A percentile compares a stretch with the other conserved stretches of the same genome.
These are phyloP conservation scores for Synchytrium microbalum DNA, from an alignment of 371 early-diverging fungal genomes.

Conservation along the genomic window DNA sequence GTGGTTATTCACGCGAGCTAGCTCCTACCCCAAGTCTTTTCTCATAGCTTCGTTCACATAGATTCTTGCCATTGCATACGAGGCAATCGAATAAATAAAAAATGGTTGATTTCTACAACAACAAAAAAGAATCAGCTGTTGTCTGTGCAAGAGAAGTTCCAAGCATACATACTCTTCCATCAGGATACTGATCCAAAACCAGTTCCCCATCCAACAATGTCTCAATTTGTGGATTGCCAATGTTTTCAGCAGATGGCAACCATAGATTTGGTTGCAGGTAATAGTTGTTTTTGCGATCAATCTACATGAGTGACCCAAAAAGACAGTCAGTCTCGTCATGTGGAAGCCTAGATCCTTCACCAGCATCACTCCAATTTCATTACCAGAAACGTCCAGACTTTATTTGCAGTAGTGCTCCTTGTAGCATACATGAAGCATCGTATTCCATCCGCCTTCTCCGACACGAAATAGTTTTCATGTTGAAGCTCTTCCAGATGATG, in stretches of 20 bases:
- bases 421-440: constrained; percentile 61
- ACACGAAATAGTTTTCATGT: constrained; percentile 85
- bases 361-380: no score
- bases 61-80: constrained; percentile 40
- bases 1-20: no score
- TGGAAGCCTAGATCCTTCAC: no score
- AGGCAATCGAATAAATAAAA: constrained; percentile 76
- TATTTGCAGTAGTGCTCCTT: not conserved
- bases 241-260: constrained; percentile 18
- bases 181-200: constrained; percentile 53
- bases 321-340: no score
- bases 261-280: constrained; percentile 45
- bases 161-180: constrained; percentile 41
- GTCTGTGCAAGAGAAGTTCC: not conserved
- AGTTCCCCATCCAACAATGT: constrained; percentile 91
- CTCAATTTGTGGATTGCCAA: constrained; percentile 27
- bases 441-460: constrained; percentile 97
- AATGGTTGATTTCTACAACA: constrained; percentile 30
- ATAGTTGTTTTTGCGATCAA: constrained; percentile 84
- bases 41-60: constrained; percentile 48
- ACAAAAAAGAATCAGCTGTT: not conserved
- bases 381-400: constrained; percentile 5
- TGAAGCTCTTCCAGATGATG: constrained; percentile 62
- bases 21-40: constrained; percentile 71
- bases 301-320: constrained; percentile 48